Conservation (phyloP, 2,329 filamentous ascomycete genomes). For the Sclerotinia minor region DNA sequence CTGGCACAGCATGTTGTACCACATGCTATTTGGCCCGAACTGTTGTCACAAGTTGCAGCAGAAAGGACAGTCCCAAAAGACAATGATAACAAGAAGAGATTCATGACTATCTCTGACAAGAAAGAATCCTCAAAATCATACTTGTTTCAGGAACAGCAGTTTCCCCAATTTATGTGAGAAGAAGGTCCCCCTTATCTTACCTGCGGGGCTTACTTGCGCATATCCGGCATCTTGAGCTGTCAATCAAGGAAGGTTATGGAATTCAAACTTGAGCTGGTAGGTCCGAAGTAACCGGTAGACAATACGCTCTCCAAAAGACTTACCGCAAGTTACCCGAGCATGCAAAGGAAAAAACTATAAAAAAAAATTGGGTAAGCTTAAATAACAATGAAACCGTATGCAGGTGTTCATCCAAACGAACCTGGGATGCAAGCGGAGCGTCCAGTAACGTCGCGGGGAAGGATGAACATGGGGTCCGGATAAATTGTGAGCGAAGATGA, state of each 20-base stretch:
- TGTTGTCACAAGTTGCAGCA: neutral
- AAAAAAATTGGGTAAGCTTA: neutral
- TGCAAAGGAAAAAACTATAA: too few species aligned
- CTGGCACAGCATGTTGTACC: conserved; percentile 3
- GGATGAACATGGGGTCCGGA: neutral
- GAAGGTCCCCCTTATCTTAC: neutral
- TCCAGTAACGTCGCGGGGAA: conserved; percentile 8
- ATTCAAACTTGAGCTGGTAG: neutral
- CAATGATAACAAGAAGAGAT: conserved; percentile 13
- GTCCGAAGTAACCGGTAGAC: neutral
- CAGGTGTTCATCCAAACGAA: conserved; percentile 9
- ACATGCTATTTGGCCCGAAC: neutral
- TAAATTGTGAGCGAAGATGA: conserved; percentile 9
- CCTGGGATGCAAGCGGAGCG: too few species aligned
- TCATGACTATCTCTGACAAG: conserved; percentile 13
- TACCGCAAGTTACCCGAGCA: neutral
- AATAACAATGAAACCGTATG: conserved; percentile 2
- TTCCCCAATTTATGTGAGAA: neutral
- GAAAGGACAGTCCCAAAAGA: neutral
- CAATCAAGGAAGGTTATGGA: neutral
- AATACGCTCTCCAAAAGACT: neutral
- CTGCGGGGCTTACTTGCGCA: conserved; percentile 3
- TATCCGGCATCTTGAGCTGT: conserved; percentile 8
- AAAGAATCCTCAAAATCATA: neutral
- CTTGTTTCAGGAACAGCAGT: neutral